These are phyloP conservation scores for Jacaranda copaia DNA, from an alignment of 257 asterid genomes.

Conservation along the genomic window DNA sequence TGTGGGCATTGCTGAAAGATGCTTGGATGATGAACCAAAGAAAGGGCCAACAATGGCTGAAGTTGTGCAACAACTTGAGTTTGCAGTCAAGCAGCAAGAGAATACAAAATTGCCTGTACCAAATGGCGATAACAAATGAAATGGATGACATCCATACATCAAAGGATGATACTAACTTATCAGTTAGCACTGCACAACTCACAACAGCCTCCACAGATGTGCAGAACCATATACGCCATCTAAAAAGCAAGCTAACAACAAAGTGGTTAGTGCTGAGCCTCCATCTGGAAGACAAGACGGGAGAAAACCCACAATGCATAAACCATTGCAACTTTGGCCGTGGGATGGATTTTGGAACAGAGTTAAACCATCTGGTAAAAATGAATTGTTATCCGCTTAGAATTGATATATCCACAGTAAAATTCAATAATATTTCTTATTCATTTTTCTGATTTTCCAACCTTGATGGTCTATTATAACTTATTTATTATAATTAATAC, in stretches of 20 bases:
- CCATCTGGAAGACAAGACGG: background rate
- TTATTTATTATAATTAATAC: too few species aligned
- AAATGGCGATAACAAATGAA: background rate
- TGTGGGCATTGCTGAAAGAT: slow-evolving; percentile 43
- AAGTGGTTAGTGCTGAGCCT: background rate
- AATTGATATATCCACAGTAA: background rate
- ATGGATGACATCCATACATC: too few species aligned
- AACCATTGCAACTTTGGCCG: background rate
- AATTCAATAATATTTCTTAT: background rate
- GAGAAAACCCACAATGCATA: background rate
- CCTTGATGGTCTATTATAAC: too few species aligned
- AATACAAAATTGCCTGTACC: background rate
- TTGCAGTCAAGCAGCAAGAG: too few species aligned
- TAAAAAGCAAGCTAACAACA: background rate
- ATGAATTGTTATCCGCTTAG: background rate
- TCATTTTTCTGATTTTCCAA: too few species aligned
- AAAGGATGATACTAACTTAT: too few species aligned
- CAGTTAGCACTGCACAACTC: background rate
- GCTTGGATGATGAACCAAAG: slow-evolving; percentile 41
- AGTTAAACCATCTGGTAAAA: slow-evolving; percentile 18
- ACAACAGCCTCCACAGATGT: background rate
- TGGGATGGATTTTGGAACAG: slow-evolving; percentile 29
- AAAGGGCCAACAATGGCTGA: slow-evolving; percentile 30
- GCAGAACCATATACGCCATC: background rate
- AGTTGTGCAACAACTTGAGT: too few species aligned